A percentile compares a stretch with the other conserved stretches of the same genome.
Evolutionary conservation across 2,329 filamentous ascomycete species (phyloP).

Genomic region (Bimuria novae-zelandiae): DNA sequence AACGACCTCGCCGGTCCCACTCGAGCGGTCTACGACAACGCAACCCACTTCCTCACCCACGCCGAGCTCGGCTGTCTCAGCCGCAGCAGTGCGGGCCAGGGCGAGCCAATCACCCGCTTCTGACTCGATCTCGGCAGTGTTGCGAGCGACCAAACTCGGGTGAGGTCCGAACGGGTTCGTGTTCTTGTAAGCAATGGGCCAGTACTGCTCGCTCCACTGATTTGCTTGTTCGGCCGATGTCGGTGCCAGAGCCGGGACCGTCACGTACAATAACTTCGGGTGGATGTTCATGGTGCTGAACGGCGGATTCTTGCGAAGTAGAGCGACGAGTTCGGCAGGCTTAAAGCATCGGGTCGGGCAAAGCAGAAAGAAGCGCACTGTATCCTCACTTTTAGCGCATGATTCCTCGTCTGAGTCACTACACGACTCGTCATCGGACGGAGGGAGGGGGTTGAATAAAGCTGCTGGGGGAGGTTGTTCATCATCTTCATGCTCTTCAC

Average conservation of each 20-base stretch:
- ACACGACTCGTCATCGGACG: constrained; percentile 16
- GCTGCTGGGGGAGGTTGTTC: constrained; percentile 23
- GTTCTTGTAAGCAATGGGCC: constrained; percentile 85
- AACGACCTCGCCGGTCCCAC: constrained; percentile 59
- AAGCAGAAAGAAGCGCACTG: constrained; percentile 56
- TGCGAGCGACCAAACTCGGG: constrained; percentile 72
- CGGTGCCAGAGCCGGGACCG: constrained; percentile 73
- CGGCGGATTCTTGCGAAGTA: constrained; percentile 42
- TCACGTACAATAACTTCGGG: constrained; percentile 65
- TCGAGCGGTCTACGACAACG: constrained; percentile 68
- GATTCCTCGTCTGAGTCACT: constrained; percentile 13
- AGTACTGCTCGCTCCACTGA: constrained; percentile 75
- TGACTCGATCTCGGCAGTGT: constrained; percentile 69
- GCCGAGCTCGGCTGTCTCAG: constrained; percentile 60
- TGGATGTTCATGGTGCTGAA: constrained; percentile 44
- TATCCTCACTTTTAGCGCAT: constrained; percentile 36
- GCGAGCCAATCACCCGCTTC: constrained; percentile 70
- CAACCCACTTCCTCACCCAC: constrained; percentile 74
- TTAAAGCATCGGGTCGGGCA: constrained; percentile 58
- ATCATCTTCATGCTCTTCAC: constrained; percentile 21
- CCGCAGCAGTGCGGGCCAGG: constrained; percentile 67
- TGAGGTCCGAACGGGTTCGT: constrained; percentile 87
- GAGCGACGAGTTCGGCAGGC: constrained; percentile 53
- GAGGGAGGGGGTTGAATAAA: constrained; percentile 26
- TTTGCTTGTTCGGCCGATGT: constrained; percentile 76